These are phyloP conservation scores for Vitis cinerea DNA, from an alignment of 164 flowering plant species.

Conservation along the genomic window DNA sequence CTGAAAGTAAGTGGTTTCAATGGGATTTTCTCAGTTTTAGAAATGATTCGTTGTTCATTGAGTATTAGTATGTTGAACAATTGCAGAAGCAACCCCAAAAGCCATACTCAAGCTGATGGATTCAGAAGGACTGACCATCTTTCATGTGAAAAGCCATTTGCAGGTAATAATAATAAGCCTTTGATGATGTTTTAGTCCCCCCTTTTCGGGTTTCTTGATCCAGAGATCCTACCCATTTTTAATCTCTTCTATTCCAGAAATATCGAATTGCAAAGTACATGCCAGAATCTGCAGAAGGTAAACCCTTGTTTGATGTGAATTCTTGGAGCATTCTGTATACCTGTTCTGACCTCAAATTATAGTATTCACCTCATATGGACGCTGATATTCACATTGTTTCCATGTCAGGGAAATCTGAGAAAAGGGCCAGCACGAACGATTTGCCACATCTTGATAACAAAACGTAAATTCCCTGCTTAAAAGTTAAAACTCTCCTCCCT, in stretches of 20 bases:
- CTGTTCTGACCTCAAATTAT: too few species aligned
- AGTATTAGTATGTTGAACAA: constrained; percentile 5
- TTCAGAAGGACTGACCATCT: constrained; percentile 80
- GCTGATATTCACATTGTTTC: too few species aligned
- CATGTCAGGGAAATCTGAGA: constrained; percentile 54
- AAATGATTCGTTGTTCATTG: not conserved
- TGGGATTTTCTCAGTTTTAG: not conserved
- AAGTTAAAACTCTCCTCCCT: not conserved
- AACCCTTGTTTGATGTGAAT: not conserved
- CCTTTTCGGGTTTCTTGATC: not conserved
- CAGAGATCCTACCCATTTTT: not conserved
- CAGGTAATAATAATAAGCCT: constrained; percentile 45
- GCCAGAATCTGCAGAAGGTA: constrained; percentile 68
- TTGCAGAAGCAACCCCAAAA: constrained; percentile 90
- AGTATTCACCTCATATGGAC: too few species aligned
- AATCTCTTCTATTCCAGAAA: constrained; percentile 45
- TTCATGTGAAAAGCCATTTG: constrained; percentile 93
- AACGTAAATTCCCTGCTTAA: constrained; percentile 32
- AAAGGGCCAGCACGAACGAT: constrained; percentile 25
- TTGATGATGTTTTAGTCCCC: not conserved
- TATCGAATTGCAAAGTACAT: constrained; percentile 79
- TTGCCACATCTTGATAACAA: constrained; percentile 37
- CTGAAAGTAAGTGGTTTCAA: constrained; percentile 69
- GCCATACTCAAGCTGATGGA: constrained; percentile 84
- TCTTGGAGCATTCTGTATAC: not conserved